phyloP scores from a whole-genome alignment of 768 basidiomycete species.

The Aureoboletus auriporus region DNA sequence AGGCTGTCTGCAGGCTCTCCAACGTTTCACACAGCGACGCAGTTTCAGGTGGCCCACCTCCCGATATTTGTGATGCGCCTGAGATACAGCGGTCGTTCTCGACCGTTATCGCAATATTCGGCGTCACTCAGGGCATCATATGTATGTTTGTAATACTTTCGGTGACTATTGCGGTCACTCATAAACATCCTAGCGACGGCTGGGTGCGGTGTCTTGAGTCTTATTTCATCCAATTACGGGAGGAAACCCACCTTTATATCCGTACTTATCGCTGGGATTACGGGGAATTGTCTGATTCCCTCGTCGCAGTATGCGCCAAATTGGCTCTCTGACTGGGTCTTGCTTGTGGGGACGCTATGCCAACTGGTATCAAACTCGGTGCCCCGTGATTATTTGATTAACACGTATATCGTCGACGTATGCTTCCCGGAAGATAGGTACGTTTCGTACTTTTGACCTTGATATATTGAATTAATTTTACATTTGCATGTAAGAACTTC shows the following conservation, averaged over 20 bases:
- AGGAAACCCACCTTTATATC: slow-evolving; percentile 21
- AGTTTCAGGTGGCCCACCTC: slow-evolving; percentile 1
- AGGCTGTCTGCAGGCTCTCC: slow-evolving; percentile 25
- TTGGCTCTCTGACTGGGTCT: slow-evolving; percentile 11
- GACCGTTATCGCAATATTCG: slow-evolving; percentile 13
- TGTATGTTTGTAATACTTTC: slow-evolving; percentile 10
- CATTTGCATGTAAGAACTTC: slow-evolving; percentile 19
- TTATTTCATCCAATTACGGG: slow-evolving; percentile 23
- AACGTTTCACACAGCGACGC: slow-evolving; percentile 7
- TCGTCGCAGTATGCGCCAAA: slow-evolving; percentile 11
- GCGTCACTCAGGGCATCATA: slow-evolving; percentile 13
- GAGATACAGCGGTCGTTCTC: slow-evolving; percentile 21
- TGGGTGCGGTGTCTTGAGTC: slow-evolving; percentile 20
- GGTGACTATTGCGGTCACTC: not conserved
- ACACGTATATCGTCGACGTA: slow-evolving; percentile 27
- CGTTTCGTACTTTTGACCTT: not conserved
- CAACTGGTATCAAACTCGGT: slow-evolving; percentile 5
- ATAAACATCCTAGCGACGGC: slow-evolving; percentile 18
- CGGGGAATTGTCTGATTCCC: slow-evolving; percentile 11
- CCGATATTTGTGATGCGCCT: slow-evolving; percentile 18
- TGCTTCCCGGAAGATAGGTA: slow-evolving; percentile 24
- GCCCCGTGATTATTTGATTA: slow-evolving; percentile 17
- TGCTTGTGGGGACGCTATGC: slow-evolving; percentile 16
- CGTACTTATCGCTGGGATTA: slow-evolving; percentile 2
- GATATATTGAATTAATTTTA: not conserved